A percentile compares a stretch with the other conserved stretches of the same genome.
These are phyloP conservation scores for Scenedesmus sp. DNA, from an alignment of 163 green algal genomes.

Conservation along the genomic window DNA sequence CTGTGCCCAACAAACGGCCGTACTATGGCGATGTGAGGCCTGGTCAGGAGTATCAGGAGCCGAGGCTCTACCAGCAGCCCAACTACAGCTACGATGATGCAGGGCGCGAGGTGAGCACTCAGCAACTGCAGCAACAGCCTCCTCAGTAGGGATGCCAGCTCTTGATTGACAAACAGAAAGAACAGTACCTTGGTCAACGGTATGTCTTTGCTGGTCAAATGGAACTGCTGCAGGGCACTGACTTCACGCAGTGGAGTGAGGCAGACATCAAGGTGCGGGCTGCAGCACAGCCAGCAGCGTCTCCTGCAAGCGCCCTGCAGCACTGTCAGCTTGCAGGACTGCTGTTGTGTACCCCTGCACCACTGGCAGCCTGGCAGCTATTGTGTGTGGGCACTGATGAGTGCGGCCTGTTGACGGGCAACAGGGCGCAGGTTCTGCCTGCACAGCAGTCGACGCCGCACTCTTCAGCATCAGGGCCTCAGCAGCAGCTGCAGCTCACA, in stretches of 20 bases:
- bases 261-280: slow-evolving; percentile 42
- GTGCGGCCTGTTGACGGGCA: too few species aligned
- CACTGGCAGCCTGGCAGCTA: background rate
- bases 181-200: background rate
- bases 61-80: slow-evolving; percentile 69
- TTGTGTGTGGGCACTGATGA: background rate
- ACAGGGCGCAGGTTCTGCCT: background rate
- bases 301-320: background rate
- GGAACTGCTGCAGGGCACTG: background rate
- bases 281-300: background rate
- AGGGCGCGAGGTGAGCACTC: slow-evolving; percentile 1
- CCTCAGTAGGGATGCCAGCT: background rate
- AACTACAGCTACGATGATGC: slow-evolving; percentile 39
- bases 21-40: slow-evolving; percentile 56
- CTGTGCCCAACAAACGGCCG: slow-evolving; percentile 20
- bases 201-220: background rate
- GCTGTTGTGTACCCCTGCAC: background rate
- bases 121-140: slow-evolving; percentile 23
- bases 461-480: background rate
- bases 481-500: background rate
- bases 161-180: background rate
- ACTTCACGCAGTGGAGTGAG: slow-evolving; percentile 43
- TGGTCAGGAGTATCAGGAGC: slow-evolving; percentile 62
- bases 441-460: background rate
- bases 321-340: background rate